These are phyloP conservation scores for Volvariella surrecta DNA, from an alignment of 1,284 basidiomycete species.

Conservation along the genomic window DNA sequence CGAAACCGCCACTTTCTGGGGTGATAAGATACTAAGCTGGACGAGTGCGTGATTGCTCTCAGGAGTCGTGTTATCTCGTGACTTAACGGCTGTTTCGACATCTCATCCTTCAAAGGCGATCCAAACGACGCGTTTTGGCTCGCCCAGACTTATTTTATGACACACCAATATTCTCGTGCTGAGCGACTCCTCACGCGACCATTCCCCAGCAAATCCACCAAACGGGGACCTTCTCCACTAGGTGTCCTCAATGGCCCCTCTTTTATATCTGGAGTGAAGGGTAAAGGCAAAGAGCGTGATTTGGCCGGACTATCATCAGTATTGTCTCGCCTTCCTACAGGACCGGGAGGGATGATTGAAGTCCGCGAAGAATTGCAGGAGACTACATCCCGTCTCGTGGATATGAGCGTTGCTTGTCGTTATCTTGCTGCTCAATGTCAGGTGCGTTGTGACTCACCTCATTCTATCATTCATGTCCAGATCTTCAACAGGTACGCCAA, in stretches of 20 bases:
- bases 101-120: conserved; percentile 48
- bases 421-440: conserved; percentile 94
- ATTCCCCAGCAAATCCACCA: conserved; percentile 47
- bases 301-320: conserved; percentile 23
- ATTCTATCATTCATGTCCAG: background rate
- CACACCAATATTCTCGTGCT: conserved; percentile 90
- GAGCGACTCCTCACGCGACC: conserved; percentile 86
- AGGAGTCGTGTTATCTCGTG: background rate
- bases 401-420: conserved; percentile 87
- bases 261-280: conserved; percentile 32
- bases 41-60: conserved; percentile 61
- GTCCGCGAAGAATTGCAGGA: conserved; percentile 53
- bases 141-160: conserved; percentile 94
- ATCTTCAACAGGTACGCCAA: conserved; percentile 53
- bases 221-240: conserved; percentile 23
- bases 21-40: conserved; percentile 91
- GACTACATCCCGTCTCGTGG: conserved; percentile 70
- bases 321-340: conserved; percentile 54
- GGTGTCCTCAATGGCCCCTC: conserved; percentile 31
- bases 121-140: conserved; percentile 99
- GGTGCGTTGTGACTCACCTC: conserved; percentile 27
- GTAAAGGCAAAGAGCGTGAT: conserved; percentile 53
- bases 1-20: conserved; percentile 98
- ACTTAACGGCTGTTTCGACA: conserved; percentile 8
- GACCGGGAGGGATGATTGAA: conserved; percentile 58